phyloP scores from a whole-genome alignment of 257 asterid genomes.

The Plantago major region DNA sequence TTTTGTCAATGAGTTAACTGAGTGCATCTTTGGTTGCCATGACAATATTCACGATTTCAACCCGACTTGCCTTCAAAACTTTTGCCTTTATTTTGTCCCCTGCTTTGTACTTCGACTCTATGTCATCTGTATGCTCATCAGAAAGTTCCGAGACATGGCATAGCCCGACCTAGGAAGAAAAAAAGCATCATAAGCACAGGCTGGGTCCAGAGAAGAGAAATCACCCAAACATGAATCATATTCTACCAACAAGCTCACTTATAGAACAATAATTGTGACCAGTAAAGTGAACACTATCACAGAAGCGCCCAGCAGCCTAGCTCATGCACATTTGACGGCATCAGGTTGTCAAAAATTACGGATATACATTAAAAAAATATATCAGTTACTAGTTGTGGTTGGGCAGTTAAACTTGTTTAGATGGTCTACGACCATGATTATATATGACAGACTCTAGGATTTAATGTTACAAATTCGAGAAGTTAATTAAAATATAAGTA shows the following conservation, averaged over 20 bases:
- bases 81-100: conserved; percentile 73
- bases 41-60: not conserved
- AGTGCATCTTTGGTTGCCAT: too few relatives aligned
- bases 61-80: conserved; percentile 71
- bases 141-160: conserved; percentile 94
- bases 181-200: conserved; percentile 21
- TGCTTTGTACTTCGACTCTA: conserved; percentile 50
- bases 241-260: not conserved
- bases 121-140: conserved; percentile 57
- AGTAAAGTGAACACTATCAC: conserved; percentile 2
- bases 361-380: not conserved
- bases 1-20: too few relatives aligned
- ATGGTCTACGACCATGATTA: not conserved
- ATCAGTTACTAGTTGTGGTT: not conserved
- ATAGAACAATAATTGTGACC: not conserved
- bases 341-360: not conserved
- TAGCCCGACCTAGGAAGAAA: conserved; percentile 70
- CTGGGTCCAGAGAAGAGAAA: not conserved
- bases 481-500: too few relatives aligned
- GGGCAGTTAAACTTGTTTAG: not conserved
- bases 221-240: not conserved
- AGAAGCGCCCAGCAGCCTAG: not conserved
- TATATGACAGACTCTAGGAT: too few relatives aligned
- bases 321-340: not conserved
- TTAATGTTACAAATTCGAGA: too few relatives aligned